Evolutionary conservation across 768 basidiomycete genomes (phyloP).

Genomic region (Mycena albidolilacea): DNA sequence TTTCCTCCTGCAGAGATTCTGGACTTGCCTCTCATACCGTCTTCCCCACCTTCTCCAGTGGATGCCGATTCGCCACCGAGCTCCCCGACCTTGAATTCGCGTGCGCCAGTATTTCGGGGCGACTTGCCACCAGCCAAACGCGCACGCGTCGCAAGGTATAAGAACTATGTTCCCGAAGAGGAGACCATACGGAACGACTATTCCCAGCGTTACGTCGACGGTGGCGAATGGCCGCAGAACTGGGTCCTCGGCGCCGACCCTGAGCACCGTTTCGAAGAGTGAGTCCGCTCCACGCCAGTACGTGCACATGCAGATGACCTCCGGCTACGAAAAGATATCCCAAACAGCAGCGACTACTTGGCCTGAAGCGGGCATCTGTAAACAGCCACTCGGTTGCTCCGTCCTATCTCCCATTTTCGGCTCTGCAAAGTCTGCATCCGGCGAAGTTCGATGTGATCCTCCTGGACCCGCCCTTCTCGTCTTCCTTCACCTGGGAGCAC

Average conservation of each 20-base stretch:
- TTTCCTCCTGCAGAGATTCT: constrained; percentile 71
- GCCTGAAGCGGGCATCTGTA: constrained; percentile 87
- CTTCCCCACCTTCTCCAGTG: constrained; percentile 66
- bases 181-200: constrained; percentile 98
- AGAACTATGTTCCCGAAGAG: constrained; percentile 92
- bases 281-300: constrained; percentile 48
- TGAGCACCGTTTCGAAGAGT: constrained; percentile 95
- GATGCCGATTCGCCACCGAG: constrained; percentile 60
- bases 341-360: constrained; percentile 88
- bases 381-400: constrained; percentile 79
- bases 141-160: constrained; percentile 77
- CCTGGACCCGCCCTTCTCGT: constrained; percentile 91
- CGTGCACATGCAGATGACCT: constrained; percentile 24
- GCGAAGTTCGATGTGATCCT: constrained; percentile 93
- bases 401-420: constrained; percentile 75
- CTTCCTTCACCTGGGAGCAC: constrained; percentile 88
- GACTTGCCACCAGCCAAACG: constrained; percentile 78
- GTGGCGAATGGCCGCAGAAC: constrained; percentile 95
- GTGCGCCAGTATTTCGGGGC: constrained; percentile 51
- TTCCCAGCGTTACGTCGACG: constrained; percentile 89
- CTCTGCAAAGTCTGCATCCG: constrained; percentile 69
- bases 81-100: constrained; percentile 57
- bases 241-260: constrained; percentile 93
- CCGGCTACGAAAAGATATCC: constrained; percentile 79
- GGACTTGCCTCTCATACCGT: constrained; percentile 70